phyloP scores from a whole-genome alignment of 2,329 filamentous ascomycete species.

The Orbilia quercus region DNA sequence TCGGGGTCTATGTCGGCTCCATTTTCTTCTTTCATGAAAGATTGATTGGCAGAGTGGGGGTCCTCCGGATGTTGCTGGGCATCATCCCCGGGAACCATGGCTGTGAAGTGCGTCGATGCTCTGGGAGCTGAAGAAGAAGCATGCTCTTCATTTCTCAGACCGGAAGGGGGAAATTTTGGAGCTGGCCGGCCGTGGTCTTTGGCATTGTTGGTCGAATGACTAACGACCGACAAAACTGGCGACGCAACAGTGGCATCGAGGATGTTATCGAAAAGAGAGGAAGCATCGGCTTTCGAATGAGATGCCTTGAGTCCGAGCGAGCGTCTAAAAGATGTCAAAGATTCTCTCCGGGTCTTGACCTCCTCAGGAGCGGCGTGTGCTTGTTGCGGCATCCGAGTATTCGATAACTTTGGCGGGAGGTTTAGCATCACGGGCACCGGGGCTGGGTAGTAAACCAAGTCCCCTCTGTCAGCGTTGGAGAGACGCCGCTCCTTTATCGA shows the following conservation, averaged over 20 bases:
- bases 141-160: conserved; percentile 16
- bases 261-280: conserved; percentile 52
- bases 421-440: conserved; percentile 94
- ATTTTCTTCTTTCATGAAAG: conserved; percentile 14
- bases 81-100: conserved; percentile 9
- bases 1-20: background rate
- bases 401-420: conserved; percentile 86
- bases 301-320: conserved; percentile 47
- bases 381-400: conserved; percentile 61
- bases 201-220: conserved; percentile 32
- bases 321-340: conserved; percentile 45
- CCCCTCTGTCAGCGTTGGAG: conserved; percentile 55
- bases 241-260: conserved; percentile 54
- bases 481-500: conserved; percentile 57
- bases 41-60: background rate
- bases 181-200: conserved; percentile 26
- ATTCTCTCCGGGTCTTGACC: conserved; percentile 36
- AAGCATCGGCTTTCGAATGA: conserved; percentile 50
- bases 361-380: conserved; percentile 25
- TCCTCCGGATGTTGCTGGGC: background rate
- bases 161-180: conserved; percentile 35
- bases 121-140: background rate
- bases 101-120: background rate
- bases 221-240: conserved; percentile 47
- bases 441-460: conserved; percentile 90